phyloP scores from a whole-genome alignment of 2,329 filamentous ascomycete genomes.

The Colletotrichum sp. region DNA sequence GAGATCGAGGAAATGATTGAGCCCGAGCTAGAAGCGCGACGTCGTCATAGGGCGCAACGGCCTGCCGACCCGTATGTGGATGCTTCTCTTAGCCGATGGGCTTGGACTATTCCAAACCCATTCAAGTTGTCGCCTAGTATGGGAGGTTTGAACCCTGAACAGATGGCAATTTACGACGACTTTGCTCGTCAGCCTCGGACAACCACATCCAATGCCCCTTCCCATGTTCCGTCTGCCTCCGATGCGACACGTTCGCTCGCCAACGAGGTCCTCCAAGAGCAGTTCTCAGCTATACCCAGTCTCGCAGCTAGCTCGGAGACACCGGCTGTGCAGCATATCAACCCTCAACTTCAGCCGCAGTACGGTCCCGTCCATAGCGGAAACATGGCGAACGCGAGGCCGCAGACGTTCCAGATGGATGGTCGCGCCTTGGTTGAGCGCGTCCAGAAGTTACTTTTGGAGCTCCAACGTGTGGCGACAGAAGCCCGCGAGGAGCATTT shows the following conservation, averaged over 20 bases:
- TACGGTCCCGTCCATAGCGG: slow-evolving; percentile 60
- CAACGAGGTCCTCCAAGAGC: slow-evolving; percentile 69
- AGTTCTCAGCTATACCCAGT: slow-evolving; percentile 61
- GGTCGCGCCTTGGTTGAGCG: slow-evolving; percentile 57
- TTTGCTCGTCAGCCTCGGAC: slow-evolving; percentile 86
- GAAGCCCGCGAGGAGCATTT: slow-evolving; percentile 66
- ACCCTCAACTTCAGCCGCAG: slow-evolving; percentile 56
- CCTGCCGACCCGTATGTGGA: slow-evolving; percentile 88
- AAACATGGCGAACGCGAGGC: slow-evolving; percentile 55
- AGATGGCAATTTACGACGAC: slow-evolving; percentile 95
- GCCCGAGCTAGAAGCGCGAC: slow-evolving; percentile 76
- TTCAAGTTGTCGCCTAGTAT: slow-evolving; percentile 80
- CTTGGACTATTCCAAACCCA: slow-evolving; percentile 90
- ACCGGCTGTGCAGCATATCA: slow-evolving; percentile 55
- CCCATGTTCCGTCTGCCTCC: slow-evolving; percentile 62
- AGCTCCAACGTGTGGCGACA: slow-evolving; percentile 59
- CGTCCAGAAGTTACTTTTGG: slow-evolving; percentile 62
- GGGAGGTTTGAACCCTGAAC: slow-evolving; percentile 82
- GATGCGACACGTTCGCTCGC: slow-evolving; percentile 67
- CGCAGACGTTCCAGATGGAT: slow-evolving; percentile 54
- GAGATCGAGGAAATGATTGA: slow-evolving; percentile 97
- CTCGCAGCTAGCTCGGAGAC: slow-evolving; percentile 66
- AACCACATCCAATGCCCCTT: slow-evolving; percentile 56
- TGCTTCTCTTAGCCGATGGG: slow-evolving; percentile 84
- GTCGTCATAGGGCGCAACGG: slow-evolving; percentile 75